Percentiles rank a stretch among this genome's conserved stretches.
Conservation (phyloP, 306 rosid genomes). For the Begonia loranthoides region DNA sequence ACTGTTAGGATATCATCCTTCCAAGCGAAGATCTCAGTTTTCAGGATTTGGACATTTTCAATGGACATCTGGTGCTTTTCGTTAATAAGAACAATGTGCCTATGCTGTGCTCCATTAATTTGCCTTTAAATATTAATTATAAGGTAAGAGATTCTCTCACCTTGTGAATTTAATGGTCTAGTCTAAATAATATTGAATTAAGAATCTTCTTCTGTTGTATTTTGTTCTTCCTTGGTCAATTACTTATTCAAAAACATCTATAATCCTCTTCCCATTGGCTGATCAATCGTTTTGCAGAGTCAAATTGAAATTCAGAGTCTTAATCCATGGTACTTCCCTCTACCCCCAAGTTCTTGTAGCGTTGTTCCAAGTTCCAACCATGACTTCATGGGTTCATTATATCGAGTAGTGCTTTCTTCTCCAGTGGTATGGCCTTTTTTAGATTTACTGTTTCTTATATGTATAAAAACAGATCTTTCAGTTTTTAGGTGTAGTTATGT, state of each 20-base stretch:
- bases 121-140: conserved; percentile 34
- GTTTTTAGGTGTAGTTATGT: too few species aligned
- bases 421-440: conserved; percentile 54
- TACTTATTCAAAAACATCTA: too few species aligned
- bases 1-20: conserved; percentile 49
- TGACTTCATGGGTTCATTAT: conserved; percentile 53
- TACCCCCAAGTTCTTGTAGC: conserved; percentile 56
- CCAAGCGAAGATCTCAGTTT: conserved; percentile 45
- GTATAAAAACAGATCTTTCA: too few species aligned
- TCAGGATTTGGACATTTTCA: conserved; percentile 75
- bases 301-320: conserved; percentile 38
- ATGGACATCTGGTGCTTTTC: conserved; percentile 74
- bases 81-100: conserved; percentile 56
- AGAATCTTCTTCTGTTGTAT: too few species aligned
- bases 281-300: conserved; percentile 32
- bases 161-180: too few species aligned
- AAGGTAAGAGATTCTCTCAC: conserved; percentile 36
- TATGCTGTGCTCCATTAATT: conserved; percentile 52
- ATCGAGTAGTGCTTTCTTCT: conserved; percentile 79
- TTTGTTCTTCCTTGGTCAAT: too few species aligned
- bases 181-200: too few species aligned
- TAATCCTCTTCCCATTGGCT: conserved; percentile 1
- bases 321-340: conserved; percentile 83
- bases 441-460: too few species aligned
- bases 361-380: conserved; percentile 78